Base-by-base conservation (phyloP, 768 basidiomycete species). In the Neoboletus subvelutipes region DNA sequence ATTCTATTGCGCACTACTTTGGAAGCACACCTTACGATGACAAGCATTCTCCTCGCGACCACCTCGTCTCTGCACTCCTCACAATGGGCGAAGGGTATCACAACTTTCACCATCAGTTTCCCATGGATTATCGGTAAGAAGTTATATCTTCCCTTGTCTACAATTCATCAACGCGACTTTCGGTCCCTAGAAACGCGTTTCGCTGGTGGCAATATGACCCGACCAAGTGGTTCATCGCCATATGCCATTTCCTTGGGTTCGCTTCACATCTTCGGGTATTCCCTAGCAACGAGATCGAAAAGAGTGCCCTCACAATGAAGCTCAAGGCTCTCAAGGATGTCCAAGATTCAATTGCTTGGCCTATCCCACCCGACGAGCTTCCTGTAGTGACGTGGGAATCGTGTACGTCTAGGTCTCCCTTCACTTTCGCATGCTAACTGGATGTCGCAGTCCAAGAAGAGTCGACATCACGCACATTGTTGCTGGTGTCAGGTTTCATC, bases 31-130 rank as follows among this genome's bases (percentile, higher is more conserved):
- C 91, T 1, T 94, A 92, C 60, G 92, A 94, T 69, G 89, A 92
- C 76, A 84, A 75, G 60, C 80, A 88, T 66, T 83, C 84, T 34
- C 88, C 90, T 42, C 81, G 88, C 29, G 90, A 93, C 67, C 87
- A 88, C 70, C 77, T 92, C 63, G 67, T 93, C 43, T 92, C 92
- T 33, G 91, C 92, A 11, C 77, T 93, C 61, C 79, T 89, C 56
- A 94, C 92, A 4, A 84, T 92, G 71, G 83, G 82, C 3, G 83
- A 84, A 69, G 83, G 83, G 10, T 84, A 84, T 68, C 83, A 84
- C 70, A 84, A 84, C 68, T 92, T 92, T 72, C 90, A 92, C 71
- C 90, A 92, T 68, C 90, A 94, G 62, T 94, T 92, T 75, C 92
- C 91, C 10, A 90, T 87, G 87, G 81, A 82, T 63, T 83, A 80